Percentiles rank a stretch among this genome's conserved stretches.
phyloP scores from a whole-genome alignment of 768 basidiomycete genomes.

The Macrolepiota fuliginosa region DNA sequence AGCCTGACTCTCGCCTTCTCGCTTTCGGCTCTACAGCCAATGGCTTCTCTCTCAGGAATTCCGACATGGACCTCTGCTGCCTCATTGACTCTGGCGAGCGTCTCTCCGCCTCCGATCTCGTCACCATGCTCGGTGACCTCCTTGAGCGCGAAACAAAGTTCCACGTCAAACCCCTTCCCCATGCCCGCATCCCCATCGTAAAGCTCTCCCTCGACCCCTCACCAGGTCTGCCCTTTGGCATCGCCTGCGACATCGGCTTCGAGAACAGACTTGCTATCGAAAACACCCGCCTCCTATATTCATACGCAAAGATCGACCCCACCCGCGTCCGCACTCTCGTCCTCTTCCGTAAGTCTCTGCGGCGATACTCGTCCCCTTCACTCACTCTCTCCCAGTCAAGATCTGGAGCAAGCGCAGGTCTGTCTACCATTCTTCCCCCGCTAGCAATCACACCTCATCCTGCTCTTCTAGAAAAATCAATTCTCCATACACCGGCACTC shows the following conservation, averaged over 20 bases:
- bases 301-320: constrained; percentile 96
- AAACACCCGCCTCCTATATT: constrained; percentile 94
- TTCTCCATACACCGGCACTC: constrained; percentile 94
- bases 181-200: constrained; percentile 98
- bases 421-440: constrained; percentile 15
- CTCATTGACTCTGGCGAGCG: constrained; percentile 86
- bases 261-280: constrained; percentile 96
- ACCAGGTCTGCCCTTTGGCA: constrained; percentile 76
- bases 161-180: constrained; percentile 92
- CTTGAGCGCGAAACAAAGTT: constrained; percentile 96
- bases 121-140: constrained; percentile 90
- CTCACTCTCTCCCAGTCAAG: constrained; percentile 63
- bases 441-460: constrained; percentile 8
- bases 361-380: constrained; percentile 9
- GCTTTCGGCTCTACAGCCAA: constrained; percentile 98
- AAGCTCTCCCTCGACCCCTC: constrained; percentile 92
- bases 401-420: constrained; percentile 97
- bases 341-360: constrained; percentile 79
- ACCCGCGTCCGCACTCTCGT: constrained; percentile 92
- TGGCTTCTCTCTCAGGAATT: constrained; percentile 95
- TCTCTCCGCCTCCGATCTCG: constrained; percentile 82
- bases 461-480: constrained; percentile 80
- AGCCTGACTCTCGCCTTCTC: constrained; percentile 84
- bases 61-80: constrained; percentile 99
- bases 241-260: constrained; percentile 98